Conservation (phyloP, 371 early-diverging fungal genomes). For the Apophysomyces trapeziformis region DNA sequence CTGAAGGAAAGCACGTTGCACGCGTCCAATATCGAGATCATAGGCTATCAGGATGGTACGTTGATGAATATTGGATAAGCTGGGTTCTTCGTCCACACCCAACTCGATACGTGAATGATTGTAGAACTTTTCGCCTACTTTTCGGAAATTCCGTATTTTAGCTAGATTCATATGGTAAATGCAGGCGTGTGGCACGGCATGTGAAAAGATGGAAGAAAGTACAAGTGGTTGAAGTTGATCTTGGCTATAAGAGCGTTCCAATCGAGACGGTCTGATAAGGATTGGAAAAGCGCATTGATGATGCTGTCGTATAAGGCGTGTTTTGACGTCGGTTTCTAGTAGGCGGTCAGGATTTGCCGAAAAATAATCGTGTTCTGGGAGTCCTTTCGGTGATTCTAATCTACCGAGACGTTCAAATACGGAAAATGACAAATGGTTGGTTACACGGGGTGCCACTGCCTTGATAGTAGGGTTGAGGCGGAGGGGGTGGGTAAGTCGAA, state of each 20-base stretch:
- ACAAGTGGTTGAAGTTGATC: conserved; percentile 29
- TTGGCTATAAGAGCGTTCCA: conserved; percentile 30
- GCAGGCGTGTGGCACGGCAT: conserved; percentile 34
- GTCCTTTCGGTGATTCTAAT: not conserved
- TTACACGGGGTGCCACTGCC: not conserved
- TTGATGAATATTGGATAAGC: conserved; percentile 36
- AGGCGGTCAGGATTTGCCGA: conserved; percentile 10
- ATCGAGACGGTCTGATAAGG: conserved; percentile 30
- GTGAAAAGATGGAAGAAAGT: conserved; percentile 31
- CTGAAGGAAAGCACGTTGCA: conserved; percentile 36
- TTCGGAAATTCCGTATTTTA: conserved; percentile 31
- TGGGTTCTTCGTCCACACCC: conserved; percentile 31
- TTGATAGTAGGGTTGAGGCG: not conserved
- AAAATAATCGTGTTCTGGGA: not conserved
- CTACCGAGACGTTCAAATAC: conserved; percentile 38
- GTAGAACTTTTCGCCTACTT: conserved; percentile 32
- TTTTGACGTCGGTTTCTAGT: conserved; percentile 25
- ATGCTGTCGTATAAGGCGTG: conserved; percentile 30
- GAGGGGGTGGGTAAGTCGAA: conserved; percentile 14
- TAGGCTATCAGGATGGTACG: conserved; percentile 34
- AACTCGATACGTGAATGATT: conserved; percentile 32
- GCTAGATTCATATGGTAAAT: conserved; percentile 36
- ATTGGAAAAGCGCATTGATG: conserved; percentile 40
- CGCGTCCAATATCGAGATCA: conserved; percentile 39
- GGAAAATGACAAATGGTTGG: conserved; percentile 19